A percentile compares a stretch with the other conserved stretches of the same genome.
Evolutionary conservation across 768 basidiomycete genomes (phyloP).

Genomic region (Strobilomyces confusus): DNA sequence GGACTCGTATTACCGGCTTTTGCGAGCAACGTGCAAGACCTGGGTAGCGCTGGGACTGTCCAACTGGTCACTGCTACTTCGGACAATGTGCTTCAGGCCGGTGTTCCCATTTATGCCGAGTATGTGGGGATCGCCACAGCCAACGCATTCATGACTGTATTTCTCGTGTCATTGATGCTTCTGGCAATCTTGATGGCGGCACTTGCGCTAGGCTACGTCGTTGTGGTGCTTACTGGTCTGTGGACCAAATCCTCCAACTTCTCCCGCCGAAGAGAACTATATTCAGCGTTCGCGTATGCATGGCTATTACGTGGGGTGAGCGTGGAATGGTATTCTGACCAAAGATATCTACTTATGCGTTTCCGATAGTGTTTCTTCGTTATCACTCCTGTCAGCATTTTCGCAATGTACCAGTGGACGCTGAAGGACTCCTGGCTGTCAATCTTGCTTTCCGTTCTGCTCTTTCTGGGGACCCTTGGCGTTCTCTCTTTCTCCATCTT

Average conservation of each 20-base stretch:
- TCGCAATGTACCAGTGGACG: conserved; percentile 89
- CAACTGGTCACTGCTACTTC: conserved; percentile 62
- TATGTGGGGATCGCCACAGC: conserved; percentile 73
- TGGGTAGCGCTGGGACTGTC: conserved; percentile 37
- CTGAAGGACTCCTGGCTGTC: conserved; percentile 86
- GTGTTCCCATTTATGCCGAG: conserved; percentile 80
- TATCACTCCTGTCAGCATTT: conserved; percentile 67
- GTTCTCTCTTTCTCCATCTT: conserved; percentile 48
- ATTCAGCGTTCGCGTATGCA: conserved; percentile 45
- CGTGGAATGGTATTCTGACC: conserved; percentile 6
- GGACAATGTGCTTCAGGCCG: conserved; percentile 68
- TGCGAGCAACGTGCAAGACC: conserved; percentile 23
- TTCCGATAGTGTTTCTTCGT: conserved; percentile 52
- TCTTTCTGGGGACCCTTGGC: conserved; percentile 49
- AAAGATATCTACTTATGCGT: conserved; percentile 1
- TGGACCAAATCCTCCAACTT: conserved; percentile 18
- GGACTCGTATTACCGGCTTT: conserved; percentile 1
- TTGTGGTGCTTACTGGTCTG: conserved; percentile 30
- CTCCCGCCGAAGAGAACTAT: conserved; percentile 30
- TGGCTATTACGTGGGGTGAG: conserved; percentile 70
- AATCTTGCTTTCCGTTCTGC: conserved; percentile 70
- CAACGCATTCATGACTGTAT: conserved; percentile 90
- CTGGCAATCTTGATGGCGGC: conserved; percentile 53
- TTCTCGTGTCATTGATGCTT: conserved; percentile 67
- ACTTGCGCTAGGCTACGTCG: conserved; percentile 49